These are phyloP conservation scores for Friedmanniomyces simplex DNA, from an alignment of 495 filamentous ascomycete genomes.

Conservation along the genomic window DNA sequence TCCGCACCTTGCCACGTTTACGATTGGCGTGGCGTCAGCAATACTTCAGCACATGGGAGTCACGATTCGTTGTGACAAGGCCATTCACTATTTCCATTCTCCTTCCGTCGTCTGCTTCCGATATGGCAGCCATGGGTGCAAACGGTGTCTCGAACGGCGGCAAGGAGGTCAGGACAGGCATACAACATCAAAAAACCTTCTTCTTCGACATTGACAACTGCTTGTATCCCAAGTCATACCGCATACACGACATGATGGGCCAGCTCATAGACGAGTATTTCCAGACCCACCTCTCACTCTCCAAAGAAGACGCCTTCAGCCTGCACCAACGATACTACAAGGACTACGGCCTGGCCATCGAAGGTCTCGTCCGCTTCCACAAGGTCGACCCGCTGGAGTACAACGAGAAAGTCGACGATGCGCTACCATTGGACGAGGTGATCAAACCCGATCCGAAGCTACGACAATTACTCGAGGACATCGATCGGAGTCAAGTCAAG, in stretches of 20 bases:
- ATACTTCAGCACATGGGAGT: too few relatives aligned
- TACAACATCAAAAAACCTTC: constrained; percentile 37
- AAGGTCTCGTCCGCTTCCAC: constrained; percentile 86
- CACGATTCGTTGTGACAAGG: too few relatives aligned
- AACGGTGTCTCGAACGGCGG: neutral
- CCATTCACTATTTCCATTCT: too few relatives aligned
- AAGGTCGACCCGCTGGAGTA: constrained; percentile 93
- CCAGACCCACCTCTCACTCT: constrained; percentile 61
- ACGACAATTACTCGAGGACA: constrained; percentile 62
- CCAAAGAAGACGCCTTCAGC: constrained; percentile 59
- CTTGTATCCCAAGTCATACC: constrained; percentile 54
- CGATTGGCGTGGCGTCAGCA: too few relatives aligned
- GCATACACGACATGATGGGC: constrained; percentile 28
- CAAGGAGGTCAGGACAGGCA: neutral
- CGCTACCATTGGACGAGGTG: constrained; percentile 74
- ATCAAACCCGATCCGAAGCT: constrained; percentile 67
- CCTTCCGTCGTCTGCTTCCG: neutral
- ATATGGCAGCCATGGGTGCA: neutral
- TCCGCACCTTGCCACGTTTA: too few relatives aligned
- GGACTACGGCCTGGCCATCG: constrained; percentile 92
- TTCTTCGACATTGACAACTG: constrained; percentile 99
- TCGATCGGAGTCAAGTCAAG: constrained; percentile 70
- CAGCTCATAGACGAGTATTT: constrained; percentile 62
- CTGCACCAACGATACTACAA: constrained; percentile 88
- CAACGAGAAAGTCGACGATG: constrained; percentile 90